Conservation (phyloP, 2,329 filamentous ascomycete genomes). For the Apiospora pterosperma region DNA sequence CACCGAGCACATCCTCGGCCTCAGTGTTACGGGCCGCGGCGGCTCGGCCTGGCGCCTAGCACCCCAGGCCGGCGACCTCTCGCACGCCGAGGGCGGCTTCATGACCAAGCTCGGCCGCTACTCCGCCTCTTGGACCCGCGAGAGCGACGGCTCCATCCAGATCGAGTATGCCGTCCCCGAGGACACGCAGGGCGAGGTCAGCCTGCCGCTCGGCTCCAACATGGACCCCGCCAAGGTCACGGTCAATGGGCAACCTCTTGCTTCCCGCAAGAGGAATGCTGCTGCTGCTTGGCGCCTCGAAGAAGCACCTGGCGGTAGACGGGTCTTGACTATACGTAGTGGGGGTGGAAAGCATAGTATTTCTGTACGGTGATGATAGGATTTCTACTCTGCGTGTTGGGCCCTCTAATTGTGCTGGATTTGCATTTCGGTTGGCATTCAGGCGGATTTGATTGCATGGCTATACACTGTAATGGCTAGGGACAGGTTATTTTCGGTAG, state of each 20-base stretch:
- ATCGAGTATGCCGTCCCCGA: conserved; percentile 21
- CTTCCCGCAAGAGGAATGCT: neutral
- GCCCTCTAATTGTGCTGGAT: neutral
- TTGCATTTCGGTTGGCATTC: neutral
- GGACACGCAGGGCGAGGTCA: conserved; percentile 20
- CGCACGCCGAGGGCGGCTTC: conserved; percentile 36
- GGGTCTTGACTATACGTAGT: neutral
- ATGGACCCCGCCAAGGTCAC: neutral
- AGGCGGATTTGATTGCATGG: neutral
- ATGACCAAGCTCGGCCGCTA: conserved; percentile 35
- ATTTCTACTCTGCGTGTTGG: neutral
- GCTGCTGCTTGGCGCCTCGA: neutral
- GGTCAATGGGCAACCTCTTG: neutral
- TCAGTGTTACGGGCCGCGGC: conserved; percentile 32
- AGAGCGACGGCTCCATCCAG: conserved; percentile 13
- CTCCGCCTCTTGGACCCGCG: conserved; percentile 25
- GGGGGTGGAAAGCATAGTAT: neutral
- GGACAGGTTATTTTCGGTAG: neutral
- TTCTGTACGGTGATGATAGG: neutral
- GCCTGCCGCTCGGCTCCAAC: conserved; percentile 17
- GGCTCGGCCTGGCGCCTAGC: conserved; percentile 34
- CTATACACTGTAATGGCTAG: neutral
- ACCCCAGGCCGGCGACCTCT: conserved; percentile 37
- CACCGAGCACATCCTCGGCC: conserved; percentile 39
- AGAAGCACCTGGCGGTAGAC: neutral